Evolutionary conservation across 129 eudicot species (phyloP), one percentile per base, ranked within the genome.

Genomic region (Escallonia rubra): DNA sequence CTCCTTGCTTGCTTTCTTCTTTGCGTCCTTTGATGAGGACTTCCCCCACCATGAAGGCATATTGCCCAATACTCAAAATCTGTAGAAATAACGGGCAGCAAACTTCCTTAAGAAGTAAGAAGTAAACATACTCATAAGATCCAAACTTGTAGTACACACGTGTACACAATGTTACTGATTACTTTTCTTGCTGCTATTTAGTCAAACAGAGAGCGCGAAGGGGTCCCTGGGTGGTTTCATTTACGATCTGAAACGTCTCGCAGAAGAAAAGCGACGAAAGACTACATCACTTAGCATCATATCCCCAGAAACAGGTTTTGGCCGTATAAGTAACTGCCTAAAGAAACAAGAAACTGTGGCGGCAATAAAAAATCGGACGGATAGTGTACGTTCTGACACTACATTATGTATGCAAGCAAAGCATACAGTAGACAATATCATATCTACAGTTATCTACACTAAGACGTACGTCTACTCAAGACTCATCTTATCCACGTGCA

Each of bases 31-130:
- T 14, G 99, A 82, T 61, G 96, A 82, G 63, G 96, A 82, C 79
- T 78, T 86, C 44, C 89, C 79, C 95, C 96, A 89, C 96, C 99
- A 93, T 73, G 92, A 76, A 74, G 85, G 96, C 96, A 93, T 93
- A 68, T 69, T 89, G 79, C 56, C 76, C 65, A 68, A 66, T 66
- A 42, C 65, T 64, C 12, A 65, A 73, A 44, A 51, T 40, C 13
- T 16, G 13, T 11, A 74, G 57, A 73, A 48, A n/a, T 58, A 71
- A 46, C 13, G 16, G 42, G 55, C 51, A 7, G 55, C 51, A 7
- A 61, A 10, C 6, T 44, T 61, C 34, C 52, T 34, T 50, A 64
- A 7, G 57, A 61, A 57, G 60, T 50, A 64, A 7, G 57, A 61
- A 57, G 60, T 23, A 62, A 51, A 70, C 52, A 67, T 57, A 49